Conservation (phyloP, 1,284 basidiomycete genomes). For the Boletus calvinii region DNA sequence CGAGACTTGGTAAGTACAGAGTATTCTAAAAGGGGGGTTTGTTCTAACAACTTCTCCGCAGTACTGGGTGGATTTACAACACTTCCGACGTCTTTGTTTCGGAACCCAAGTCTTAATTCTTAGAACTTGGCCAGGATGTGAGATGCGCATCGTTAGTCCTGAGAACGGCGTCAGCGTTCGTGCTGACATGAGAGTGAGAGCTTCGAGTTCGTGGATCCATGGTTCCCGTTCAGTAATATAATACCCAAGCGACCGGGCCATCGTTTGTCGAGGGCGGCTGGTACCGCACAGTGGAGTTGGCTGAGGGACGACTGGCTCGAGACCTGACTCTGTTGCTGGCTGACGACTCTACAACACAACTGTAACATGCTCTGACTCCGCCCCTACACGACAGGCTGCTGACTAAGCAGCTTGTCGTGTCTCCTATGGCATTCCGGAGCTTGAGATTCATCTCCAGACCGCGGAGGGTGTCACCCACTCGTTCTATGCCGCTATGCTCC, state of each 20-base stretch:
- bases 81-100: slow-evolving; percentile 15
- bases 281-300: too few relatives aligned
- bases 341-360: too few relatives aligned
- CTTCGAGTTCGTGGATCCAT: slow-evolving; percentile 41
- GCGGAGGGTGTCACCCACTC: slow-evolving; percentile 40
- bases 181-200: slow-evolving; percentile 32
- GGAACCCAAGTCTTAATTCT: slow-evolving; percentile 27
- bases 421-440: slow-evolving; percentile 42
- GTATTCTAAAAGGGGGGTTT: neutral
- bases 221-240: slow-evolving; percentile 41
- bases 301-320: too few relatives aligned
- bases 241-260: slow-evolving; percentile 34
- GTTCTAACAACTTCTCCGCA: slow-evolving; percentile 7
- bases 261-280: slow-evolving; percentile 42
- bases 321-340: too few relatives aligned
- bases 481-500: slow-evolving; percentile 37
- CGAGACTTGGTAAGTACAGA: slow-evolving; percentile 37
- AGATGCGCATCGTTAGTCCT: slow-evolving; percentile 37
- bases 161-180: slow-evolving; percentile 31
- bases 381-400: too few relatives aligned
- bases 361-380: too few relatives aligned
- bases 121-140: slow-evolving; percentile 32
- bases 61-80: slow-evolving; percentile 42
- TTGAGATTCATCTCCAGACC: slow-evolving; percentile 42
- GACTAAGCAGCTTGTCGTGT: too few relatives aligned